Conservation (phyloP, 495 filamentous ascomycete genomes). For the Mytilinidion resinicola region DNA sequence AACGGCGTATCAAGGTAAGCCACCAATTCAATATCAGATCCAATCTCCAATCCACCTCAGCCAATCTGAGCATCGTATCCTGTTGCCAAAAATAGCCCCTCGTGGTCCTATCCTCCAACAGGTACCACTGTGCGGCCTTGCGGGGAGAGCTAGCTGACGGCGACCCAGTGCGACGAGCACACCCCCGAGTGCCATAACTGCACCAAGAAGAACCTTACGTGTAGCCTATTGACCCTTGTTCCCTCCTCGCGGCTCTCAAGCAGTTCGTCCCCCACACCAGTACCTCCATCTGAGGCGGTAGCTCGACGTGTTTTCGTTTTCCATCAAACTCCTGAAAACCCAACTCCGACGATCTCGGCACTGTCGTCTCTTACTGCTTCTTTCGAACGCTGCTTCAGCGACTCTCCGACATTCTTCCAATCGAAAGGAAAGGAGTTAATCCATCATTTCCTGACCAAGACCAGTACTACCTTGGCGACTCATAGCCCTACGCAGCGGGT, state of each 20-base stretch:
- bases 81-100: too few relatives aligned
- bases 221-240: not conserved
- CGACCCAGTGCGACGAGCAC: not conserved
- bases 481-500: slow-evolving; percentile 11
- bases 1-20: slow-evolving; percentile 1
- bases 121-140: too few relatives aligned
- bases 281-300: not conserved
- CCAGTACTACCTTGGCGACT: slow-evolving; percentile 11
- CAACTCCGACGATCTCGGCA: not conserved
- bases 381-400: not conserved
- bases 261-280: not conserved
- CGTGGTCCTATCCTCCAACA: too few relatives aligned
- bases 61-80: too few relatives aligned
- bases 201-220: not conserved
- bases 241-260: not conserved
- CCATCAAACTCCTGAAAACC: not conserved
- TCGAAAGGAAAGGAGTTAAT: not conserved
- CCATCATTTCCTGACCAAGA: slow-evolving; percentile 16
- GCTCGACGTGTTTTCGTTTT: not conserved
- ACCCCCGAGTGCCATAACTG: not conserved
- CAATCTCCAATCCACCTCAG: too few relatives aligned
- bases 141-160: too few relatives aligned
- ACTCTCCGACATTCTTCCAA: not conserved
- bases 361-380: not conserved
- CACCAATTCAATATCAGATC: not conserved